phyloP scores from a whole-genome alignment of 306 rosid genomes.

The Oxytropis ochrocephala region DNA sequence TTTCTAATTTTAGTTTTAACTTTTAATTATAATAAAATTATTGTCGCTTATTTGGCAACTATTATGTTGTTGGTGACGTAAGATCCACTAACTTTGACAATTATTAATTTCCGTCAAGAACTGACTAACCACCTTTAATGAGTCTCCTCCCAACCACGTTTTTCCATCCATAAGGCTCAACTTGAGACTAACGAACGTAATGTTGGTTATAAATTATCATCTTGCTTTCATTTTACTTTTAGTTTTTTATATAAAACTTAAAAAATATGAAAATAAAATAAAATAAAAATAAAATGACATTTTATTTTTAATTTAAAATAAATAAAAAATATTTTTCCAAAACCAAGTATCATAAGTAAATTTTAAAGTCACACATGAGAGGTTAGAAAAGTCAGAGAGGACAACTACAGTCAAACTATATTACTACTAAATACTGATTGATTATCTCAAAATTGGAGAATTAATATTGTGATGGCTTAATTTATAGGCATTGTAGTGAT shows the following conservation, averaged over 20 bases:
- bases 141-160: too few species aligned
- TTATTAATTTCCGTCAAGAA: too few species aligned
- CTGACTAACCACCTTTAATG: too few species aligned
- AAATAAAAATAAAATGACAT: neutral
- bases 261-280: neutral
- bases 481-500: constrained; percentile 6
- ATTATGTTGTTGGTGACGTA: too few species aligned
- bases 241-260: too few species aligned
- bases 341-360: neutral
- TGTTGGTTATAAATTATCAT: neutral
- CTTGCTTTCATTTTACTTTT: neutral
- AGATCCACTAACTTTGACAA: too few species aligned
- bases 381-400: neutral
- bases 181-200: too few species aligned
- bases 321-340: neutral
- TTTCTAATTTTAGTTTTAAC: neutral
- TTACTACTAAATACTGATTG: neutral
- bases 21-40: neutral
- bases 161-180: too few species aligned
- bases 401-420: neutral
- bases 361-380: neutral
- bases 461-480: constrained; percentile 10
- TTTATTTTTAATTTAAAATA: too few species aligned
- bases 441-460: constrained; percentile 21
- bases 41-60: too few species aligned